phyloP scores from a whole-genome alignment of 345 rosid genomes.

The Carallia brachiata region DNA sequence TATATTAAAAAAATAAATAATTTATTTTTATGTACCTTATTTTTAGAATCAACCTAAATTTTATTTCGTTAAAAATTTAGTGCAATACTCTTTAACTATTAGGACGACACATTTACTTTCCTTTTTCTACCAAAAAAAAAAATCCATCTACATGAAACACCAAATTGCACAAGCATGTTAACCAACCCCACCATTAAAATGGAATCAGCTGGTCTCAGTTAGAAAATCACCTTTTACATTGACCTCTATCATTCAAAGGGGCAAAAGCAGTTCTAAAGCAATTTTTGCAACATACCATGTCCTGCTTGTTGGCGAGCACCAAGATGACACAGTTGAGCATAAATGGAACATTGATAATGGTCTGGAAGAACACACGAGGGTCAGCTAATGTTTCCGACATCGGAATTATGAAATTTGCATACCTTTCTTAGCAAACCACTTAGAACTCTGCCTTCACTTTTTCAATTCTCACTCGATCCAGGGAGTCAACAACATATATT shows the following conservation, averaged over 20 bases:
- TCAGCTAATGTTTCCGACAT: constrained; percentile 23
- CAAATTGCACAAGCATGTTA: background rate
- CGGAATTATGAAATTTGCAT: constrained; percentile 13
- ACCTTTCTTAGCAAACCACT: constrained; percentile 38
- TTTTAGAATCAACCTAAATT: no score
- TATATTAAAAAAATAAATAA: no score
- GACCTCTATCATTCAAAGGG: background rate
- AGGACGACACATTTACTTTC: no score
- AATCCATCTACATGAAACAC: background rate
- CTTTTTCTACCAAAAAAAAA: no score
- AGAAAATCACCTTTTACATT: background rate
- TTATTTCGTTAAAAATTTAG: no score
- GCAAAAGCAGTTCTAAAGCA: background rate
- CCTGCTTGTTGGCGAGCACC: constrained; percentile 98
- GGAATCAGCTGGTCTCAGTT: background rate
- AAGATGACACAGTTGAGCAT: constrained; percentile 93
- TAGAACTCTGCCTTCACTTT: constrained; percentile 90
- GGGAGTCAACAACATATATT: constrained; percentile 98
- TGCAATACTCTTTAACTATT: no score
- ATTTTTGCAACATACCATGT: constrained; percentile 59
- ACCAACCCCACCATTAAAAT: background rate
- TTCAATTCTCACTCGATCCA: constrained; percentile 94
- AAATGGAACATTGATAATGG: constrained; percentile 90
- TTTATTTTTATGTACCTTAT: no score
- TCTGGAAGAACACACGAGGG: constrained; percentile 43